Evolutionary conservation across 495 filamentous ascomycete genomes (phyloP).

Genomic region (Tuber borchii): DNA sequence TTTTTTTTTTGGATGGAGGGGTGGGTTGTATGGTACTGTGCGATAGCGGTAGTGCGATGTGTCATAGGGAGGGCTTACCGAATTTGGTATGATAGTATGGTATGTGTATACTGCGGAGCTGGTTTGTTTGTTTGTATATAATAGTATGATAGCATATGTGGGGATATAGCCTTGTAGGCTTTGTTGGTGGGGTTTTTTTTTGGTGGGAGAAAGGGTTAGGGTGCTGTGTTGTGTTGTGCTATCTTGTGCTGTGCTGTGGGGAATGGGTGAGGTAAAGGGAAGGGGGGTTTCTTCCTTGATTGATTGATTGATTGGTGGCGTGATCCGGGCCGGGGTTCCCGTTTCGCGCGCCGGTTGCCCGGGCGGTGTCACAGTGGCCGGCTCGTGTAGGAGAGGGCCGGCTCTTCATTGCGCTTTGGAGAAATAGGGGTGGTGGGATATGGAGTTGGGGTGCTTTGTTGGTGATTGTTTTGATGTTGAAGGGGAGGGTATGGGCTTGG

Average conservation of each 20-base stretch:
- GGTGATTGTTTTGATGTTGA: not conserved
- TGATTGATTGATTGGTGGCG: not conserved
- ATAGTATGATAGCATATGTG: too few relatives aligned
- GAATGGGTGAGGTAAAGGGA: too few relatives aligned
- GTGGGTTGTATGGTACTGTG: not conserved
- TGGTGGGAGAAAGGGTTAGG: too few relatives aligned
- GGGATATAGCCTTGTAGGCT: too few relatives aligned
- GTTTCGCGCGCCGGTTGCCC: not conserved
- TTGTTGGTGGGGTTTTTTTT: too few relatives aligned
- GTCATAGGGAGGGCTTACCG: not conserved
- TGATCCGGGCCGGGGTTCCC: not conserved
- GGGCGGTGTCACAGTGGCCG: not conserved
- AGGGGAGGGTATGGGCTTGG: not conserved
- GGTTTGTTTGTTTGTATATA: not conserved
- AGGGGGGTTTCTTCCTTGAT: not conserved
- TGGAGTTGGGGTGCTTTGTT: not conserved
- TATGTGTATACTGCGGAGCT: too few relatives aligned
- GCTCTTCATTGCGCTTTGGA: too few relatives aligned
- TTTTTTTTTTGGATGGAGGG: not conserved
- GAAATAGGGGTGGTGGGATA: not conserved
- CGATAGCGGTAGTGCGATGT: too few relatives aligned
- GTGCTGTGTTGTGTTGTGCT: not conserved
- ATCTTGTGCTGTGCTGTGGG: too few relatives aligned
- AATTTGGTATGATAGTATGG: not conserved
- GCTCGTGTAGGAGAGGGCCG: not conserved